Evolutionary conservation across 768 basidiomycete species (phyloP).

Genomic region (Suillus brevipes): DNA sequence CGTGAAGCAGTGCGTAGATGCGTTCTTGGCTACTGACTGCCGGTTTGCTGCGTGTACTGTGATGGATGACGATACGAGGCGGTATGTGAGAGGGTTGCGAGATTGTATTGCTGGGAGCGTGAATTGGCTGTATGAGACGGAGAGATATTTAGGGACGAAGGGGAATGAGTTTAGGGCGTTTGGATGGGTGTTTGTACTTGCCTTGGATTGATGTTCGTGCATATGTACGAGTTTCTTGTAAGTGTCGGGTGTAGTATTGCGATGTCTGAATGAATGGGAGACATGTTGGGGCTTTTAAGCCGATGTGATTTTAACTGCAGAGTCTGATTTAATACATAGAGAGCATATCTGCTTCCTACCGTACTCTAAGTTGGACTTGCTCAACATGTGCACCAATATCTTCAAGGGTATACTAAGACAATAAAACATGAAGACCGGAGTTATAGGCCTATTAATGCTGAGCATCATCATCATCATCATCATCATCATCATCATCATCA

Average conservation of each 20-base stretch:
- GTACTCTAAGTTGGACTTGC: too few relatives aligned
- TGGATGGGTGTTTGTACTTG: constrained; percentile 60
- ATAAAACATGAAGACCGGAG: too few relatives aligned
- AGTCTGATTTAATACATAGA: too few relatives aligned
- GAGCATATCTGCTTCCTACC: too few relatives aligned
- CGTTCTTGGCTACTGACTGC: constrained; percentile 28
- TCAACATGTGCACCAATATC: too few relatives aligned
- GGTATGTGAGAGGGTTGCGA: constrained; percentile 52
- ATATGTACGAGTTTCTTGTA: constrained; percentile 24
- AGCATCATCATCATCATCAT: too few relatives aligned
- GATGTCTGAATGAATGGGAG: constrained; percentile 52
- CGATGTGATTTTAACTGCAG: too few relatives aligned
- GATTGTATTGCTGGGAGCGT: constrained; percentile 56
- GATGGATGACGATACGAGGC: constrained; percentile 27
- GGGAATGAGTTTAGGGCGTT: constrained; percentile 58
- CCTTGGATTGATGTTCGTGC: background rate
- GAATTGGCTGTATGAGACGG: constrained; percentile 66
- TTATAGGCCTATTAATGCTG: too few relatives aligned
- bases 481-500: too few relatives aligned
- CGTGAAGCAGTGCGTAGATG: constrained; percentile 29
- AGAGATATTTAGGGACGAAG: constrained; percentile 57
- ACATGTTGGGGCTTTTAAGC: too few relatives aligned
- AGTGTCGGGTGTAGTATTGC: constrained; percentile 28
- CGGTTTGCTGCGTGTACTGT: constrained; percentile 16
- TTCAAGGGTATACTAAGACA: too few relatives aligned